These are phyloP conservation scores for Vanilla planifolia DNA, from an alignment of 106 monocot genomes.

Conservation along the genomic window DNA sequence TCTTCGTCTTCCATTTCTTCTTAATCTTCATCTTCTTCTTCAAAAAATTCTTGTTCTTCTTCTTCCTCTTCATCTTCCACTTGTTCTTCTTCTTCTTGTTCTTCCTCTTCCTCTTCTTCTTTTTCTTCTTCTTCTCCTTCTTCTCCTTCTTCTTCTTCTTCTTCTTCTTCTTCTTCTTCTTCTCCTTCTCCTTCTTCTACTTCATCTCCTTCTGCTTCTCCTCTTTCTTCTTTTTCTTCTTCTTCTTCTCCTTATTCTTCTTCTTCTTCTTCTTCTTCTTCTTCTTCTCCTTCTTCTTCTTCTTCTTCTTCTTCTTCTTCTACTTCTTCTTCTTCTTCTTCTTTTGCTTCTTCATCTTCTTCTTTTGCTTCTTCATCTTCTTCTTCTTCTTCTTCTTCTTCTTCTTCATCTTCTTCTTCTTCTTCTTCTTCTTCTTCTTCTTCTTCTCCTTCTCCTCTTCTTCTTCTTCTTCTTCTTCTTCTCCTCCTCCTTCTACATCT, in stretches of 20 bases:
- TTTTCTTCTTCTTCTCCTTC: not conserved
- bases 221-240: too few species aligned
- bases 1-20: too few species aligned
- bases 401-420: not conserved
- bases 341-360: too few species aligned
- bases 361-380: too few species aligned
- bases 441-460: not conserved
- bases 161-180: not conserved
- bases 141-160: not conserved
- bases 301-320: not conserved
- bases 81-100: not conserved
- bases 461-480: not conserved
- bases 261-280: too few species aligned
- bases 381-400: not conserved
- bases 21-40: too few species aligned
- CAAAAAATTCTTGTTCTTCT: too few species aligned
- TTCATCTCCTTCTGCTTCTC: too few species aligned
- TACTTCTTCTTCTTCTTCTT: not conserved
- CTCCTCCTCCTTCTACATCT: too few species aligned
- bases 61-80: too few species aligned
- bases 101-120: not conserved
- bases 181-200: not conserved
- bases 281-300: not conserved
- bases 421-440: not conserved
- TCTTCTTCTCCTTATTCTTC: too few species aligned